A percentile compares a stretch with the other conserved stretches of the same genome.
phyloP scores from a whole-genome alignment of 2,329 filamentous ascomycete species.

The Arthrobotrys megalospora region DNA sequence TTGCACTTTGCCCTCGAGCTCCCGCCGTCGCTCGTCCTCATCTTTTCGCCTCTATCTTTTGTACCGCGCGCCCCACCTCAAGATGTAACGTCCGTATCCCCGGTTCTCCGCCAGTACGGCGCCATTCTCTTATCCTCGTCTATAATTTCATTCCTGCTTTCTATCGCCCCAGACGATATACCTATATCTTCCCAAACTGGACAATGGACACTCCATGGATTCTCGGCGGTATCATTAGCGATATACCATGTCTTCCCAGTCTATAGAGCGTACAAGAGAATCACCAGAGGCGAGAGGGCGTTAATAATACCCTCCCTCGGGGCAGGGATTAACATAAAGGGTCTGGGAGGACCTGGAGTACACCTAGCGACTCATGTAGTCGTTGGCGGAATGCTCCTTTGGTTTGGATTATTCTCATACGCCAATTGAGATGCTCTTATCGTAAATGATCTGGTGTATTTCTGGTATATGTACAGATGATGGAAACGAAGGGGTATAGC shows the following conservation, averaged over 20 bases:
- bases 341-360: slow-evolving; percentile 45
- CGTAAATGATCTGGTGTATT: too few relatives aligned
- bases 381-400: slow-evolving; percentile 24
- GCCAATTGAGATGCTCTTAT: background rate
- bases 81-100: slow-evolving; percentile 1
- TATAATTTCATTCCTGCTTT: slow-evolving; percentile 34
- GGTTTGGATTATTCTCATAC: slow-evolving; percentile 14
- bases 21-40: slow-evolving; percentile 36
- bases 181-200: background rate
- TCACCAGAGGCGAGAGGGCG: slow-evolving; percentile 28
- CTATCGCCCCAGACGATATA: slow-evolving; percentile 29
- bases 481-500: slow-evolving; percentile 3
- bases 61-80: background rate
- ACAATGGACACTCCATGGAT: slow-evolving; percentile 33
- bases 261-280: slow-evolving; percentile 28
- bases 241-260: slow-evolving; percentile 48
- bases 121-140: slow-evolving; percentile 41
- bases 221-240: slow-evolving; percentile 19
- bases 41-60: slow-evolving; percentile 43
- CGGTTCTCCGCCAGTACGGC: slow-evolving; percentile 50
- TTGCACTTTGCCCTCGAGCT: slow-evolving; percentile 47
- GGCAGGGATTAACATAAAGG: background rate
- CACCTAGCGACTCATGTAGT: slow-evolving; percentile 26
- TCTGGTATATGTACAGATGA: slow-evolving; percentile 5
- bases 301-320: background rate